Conservation (phyloP, 345 rosid genomes). For the Schrenkiella parvula region DNA sequence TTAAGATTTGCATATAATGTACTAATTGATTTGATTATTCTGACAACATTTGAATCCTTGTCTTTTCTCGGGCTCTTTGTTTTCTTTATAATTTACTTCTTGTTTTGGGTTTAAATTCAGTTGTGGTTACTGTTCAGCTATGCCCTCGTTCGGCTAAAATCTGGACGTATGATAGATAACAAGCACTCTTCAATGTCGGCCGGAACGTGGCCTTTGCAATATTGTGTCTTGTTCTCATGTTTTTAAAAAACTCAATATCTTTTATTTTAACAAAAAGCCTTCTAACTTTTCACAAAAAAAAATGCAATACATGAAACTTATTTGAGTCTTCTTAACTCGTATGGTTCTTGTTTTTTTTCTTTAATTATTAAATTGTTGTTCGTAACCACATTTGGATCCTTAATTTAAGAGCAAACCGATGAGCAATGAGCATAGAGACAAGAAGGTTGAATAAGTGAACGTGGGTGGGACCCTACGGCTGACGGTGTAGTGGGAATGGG, state of each 20-base stretch:
- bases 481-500: background rate
- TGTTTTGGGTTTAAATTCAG: background rate
- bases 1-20: background rate
- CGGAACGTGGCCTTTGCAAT: background rate
- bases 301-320: too few species aligned
- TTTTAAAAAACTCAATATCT: background rate
- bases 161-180: background rate
- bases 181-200: slow-evolving; percentile 17
- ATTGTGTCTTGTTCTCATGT: background rate
- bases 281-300: too few species aligned
- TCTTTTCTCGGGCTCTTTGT: background rate
- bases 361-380: background rate
- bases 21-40: background rate
- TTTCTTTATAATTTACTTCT: background rate
- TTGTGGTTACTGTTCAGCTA: slow-evolving; percentile 6
- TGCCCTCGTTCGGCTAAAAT: slow-evolving; percentile 15
- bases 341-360: background rate
- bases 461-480: slow-evolving; percentile 19
- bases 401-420: background rate
- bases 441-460: slow-evolving; percentile 11
- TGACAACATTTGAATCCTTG: background rate
- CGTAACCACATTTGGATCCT: background rate
- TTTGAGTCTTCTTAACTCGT: background rate
- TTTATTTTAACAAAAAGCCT: background rate
- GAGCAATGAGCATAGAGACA: slow-evolving; percentile 16